Evolutionary conservation across 2,329 filamentous ascomycete species (phyloP), one percentile per base, ranked within the genome.

Genomic region (Ascochyta koolunga): DNA sequence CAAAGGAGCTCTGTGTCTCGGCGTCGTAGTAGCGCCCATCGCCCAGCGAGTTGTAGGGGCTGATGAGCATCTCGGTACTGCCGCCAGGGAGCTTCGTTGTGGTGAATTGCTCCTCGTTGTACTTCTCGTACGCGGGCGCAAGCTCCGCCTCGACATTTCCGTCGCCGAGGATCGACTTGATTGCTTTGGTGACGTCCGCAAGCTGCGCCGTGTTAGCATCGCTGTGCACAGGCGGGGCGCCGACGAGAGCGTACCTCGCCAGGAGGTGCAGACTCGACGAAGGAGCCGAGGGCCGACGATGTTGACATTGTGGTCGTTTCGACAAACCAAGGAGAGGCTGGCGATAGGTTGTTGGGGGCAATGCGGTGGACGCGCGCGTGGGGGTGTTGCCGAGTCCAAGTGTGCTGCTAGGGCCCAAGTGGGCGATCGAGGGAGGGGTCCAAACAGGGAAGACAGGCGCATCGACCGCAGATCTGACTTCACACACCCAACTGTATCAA

Each of bases 81-180:
- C 89, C 86, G 25, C 92, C 92, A 0, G 93, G 93, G 50, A 99
- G 85, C 82, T 96, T 96, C 58, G 91, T 88, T 15, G 92, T 92
- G 42, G 87, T 79, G 75, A 97, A 89, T 77, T 99, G 95, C 76
- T 93, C 89, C 78, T 99, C 93, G 69, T 98, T 97, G 83, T 99
- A 98, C 77, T 89, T 91, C 77, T 93, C 83, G 74, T 96, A 96
- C 0, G 95, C 92, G 0, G 92, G 90, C 6, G 83, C 84, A 47
- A 97, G 88, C 60, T 89, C 86, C 56, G 86, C 79, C 50, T 93
- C 79, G 58, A 95, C 80, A 50, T 83, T 79, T 36, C 86, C 86
- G 64, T 89, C 86, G 58, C 85, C 80, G 16, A 92, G 91, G 37
- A 99, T 83, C 44, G 86, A 83, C 77, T 96, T 96, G 81, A 99